Percentiles rank a stretch among this genome's conserved stretches.
phyloP scores from a whole-genome alignment of 495 filamentous ascomycete species.

The Daldinia vernicosa region DNA sequence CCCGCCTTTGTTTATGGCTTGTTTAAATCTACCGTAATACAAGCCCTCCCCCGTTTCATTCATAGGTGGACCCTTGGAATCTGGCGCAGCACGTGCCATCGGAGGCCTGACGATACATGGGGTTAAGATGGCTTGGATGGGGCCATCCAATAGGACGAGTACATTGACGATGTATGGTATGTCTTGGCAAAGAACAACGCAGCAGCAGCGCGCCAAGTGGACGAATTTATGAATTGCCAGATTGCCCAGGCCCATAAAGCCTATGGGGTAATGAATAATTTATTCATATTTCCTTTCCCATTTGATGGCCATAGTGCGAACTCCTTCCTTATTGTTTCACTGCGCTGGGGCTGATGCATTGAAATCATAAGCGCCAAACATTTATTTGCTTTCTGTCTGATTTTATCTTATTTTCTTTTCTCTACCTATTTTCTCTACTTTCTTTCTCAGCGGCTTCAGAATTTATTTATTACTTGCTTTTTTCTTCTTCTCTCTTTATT shows the following conservation, averaged over 20 bases:
- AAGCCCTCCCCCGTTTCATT: background rate
- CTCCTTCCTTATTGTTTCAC: conserved; percentile 4
- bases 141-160: too few relatives aligned
- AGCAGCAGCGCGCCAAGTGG: background rate
- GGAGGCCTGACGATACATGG: background rate
- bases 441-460: background rate
- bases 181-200: background rate
- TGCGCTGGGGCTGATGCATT: conserved; percentile 19
- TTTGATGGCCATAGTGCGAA: background rate
- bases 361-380: conserved; percentile 3
- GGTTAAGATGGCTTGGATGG: too few relatives aligned
- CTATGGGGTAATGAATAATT: background rate
- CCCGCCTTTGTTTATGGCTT: background rate
- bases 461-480: background rate
- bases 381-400: conserved; percentile 8
- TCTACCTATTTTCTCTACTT: background rate
- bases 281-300: background rate
- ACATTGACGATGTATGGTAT: background rate
- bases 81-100: background rate
- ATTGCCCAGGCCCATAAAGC: background rate
- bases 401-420: too few relatives aligned
- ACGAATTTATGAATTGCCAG: background rate
- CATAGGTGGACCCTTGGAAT: background rate
- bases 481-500: background rate
- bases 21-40: background rate